Base-by-base conservation (phyloP, 1,284 basidiomycete genomes). In the Puccinia hordei region DNA sequence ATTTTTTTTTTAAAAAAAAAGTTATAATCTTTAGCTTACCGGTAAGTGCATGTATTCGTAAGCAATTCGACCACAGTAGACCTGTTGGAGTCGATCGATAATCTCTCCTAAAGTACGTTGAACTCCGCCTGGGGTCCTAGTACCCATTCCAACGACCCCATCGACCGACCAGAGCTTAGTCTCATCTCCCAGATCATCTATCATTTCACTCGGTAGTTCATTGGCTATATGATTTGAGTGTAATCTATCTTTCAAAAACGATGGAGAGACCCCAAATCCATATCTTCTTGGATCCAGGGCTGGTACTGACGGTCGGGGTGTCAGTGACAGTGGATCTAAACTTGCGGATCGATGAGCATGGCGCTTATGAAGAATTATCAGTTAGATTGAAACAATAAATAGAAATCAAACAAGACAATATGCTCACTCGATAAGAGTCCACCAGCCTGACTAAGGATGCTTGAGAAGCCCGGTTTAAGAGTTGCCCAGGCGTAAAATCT, bases 321-420 rank as follows among this genome's bases (percentile, higher is more conserved):
- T 91, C 68, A 95, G 86, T 85, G 93, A 92, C 30, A 95, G 87
- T 0, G 94, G 94, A 84, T 96, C 93, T 66, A 95, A 91, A 76
- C 89, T 88, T 0, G 92, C 92, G 17, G 93, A 92, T 59, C 92
- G 89, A 84, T 93, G 92, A 0, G 92, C 91, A 83, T 92, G 91
- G 0, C 88, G 90, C 74, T 75, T 5, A 19, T 57, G n/a, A 57
- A 10, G 17, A 22, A 57, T 24, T 57, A 27, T 24, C 19, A 57
- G 55, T 38, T 22, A 35, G 38, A 69, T 55, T 35, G 57, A 44
- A 55, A 19, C 19, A 24, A 0, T n/a, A 5, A 27, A 22, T 51
- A 33, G 33, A 13, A 59, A 49, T 15, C 46, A n/a, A 66, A 27
- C n/a, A 30, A 13, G 30, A 15, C 30, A 3, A 27, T 38, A n/a